phyloP scores from a whole-genome alignment of 108 stramenopile genomes.

The Cylindrotheca closterium region DNA sequence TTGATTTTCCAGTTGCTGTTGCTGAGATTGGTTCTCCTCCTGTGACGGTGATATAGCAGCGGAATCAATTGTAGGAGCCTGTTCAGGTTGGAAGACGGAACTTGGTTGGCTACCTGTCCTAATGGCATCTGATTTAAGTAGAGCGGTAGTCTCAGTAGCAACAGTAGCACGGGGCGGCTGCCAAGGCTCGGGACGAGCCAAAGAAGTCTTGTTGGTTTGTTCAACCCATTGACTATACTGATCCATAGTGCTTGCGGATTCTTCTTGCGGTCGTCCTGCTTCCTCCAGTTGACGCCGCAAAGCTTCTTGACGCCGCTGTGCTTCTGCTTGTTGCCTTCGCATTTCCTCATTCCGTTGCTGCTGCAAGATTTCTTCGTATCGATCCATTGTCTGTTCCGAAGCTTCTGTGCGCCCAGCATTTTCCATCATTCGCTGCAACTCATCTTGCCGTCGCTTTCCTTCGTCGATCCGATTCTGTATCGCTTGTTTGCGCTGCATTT shows the following conservation, averaged over 20 bases:
- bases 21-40: conserved; percentile 1
- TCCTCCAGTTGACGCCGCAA: not conserved
- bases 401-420: not conserved
- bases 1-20: conserved; percentile 7
- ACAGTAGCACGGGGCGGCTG: not conserved
- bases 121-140: not conserved
- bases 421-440: not conserved
- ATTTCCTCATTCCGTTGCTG: not conserved
- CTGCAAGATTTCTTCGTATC: not conserved
- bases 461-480: not conserved
- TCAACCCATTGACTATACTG: not conserved
- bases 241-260: not conserved
- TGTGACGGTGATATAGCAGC: not conserved
- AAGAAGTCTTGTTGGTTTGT: not conserved
- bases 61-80: not conserved
- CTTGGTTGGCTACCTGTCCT: not conserved
- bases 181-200: not conserved
- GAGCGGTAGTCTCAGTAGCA: not conserved
- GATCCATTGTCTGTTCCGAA: conserved; percentile 1
- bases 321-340: not conserved
- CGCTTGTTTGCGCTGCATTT: not conserved
- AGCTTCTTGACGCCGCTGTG: not conserved
- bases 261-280: not conserved
- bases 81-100: not conserved
- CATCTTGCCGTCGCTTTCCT: not conserved